Conservation (phyloP, 1,284 basidiomycete genomes). For the Melanopsichium pennsylvanicum region DNA sequence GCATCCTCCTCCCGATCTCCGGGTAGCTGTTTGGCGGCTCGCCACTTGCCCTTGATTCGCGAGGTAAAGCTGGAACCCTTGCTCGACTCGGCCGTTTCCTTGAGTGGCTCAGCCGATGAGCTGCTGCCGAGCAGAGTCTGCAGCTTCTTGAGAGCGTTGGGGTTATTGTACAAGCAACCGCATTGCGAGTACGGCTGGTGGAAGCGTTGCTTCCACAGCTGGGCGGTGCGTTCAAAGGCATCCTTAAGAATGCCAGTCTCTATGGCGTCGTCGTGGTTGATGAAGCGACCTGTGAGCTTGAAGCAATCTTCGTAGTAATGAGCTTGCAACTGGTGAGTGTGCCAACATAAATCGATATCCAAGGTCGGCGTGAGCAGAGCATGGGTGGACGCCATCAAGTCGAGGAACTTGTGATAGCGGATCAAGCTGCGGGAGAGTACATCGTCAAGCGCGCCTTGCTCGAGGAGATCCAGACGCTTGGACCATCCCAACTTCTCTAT, state of each 20-base stretch:
- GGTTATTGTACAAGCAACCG: constrained; percentile 47
- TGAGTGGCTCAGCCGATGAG: not conserved
- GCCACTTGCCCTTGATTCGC: constrained; percentile 37
- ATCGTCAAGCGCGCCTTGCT: constrained; percentile 21
- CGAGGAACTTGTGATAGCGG: constrained; percentile 50
- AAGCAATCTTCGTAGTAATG: constrained; percentile 39
- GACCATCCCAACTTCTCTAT: constrained; percentile 47
- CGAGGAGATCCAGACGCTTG: constrained; percentile 22
- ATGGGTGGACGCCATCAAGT: constrained; percentile 18
- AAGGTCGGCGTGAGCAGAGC: constrained; percentile 46
- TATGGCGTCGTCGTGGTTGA: constrained; percentile 57
- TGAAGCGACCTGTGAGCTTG: constrained; percentile 46
- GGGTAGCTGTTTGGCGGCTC: constrained; percentile 29
- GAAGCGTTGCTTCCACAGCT: constrained; percentile 41
- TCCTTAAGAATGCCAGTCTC: constrained; percentile 44
- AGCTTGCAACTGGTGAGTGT: constrained; percentile 49
- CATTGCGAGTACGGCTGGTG: constrained; percentile 50
- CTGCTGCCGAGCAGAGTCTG: constrained; percentile 22
- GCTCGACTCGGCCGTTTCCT: not conserved
- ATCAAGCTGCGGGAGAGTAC: constrained; percentile 36
- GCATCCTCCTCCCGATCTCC: constrained; percentile 26
- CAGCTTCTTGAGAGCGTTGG: constrained; percentile 28
- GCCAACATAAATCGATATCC: constrained; percentile 58
- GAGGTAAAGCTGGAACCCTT: constrained; percentile 17
- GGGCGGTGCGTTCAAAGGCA: constrained; percentile 48